Conservation (phyloP, 2,329 filamentous ascomycete species). For the Monilinia fructigena region DNA sequence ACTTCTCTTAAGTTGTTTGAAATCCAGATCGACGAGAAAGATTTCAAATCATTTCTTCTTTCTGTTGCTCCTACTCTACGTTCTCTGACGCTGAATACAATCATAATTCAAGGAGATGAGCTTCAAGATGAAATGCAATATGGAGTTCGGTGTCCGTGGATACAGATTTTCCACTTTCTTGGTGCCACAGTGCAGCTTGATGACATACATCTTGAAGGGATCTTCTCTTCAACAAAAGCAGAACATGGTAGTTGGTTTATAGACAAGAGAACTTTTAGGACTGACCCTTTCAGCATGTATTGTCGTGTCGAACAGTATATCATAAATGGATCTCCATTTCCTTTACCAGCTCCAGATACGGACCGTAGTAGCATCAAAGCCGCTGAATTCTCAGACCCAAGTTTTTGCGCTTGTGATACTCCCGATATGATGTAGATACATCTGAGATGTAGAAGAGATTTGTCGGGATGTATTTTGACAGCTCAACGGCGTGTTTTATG, state of each 20-base stretch:
- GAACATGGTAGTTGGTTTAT: too few species aligned
- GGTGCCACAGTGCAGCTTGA: background rate
- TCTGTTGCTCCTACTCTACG: background rate
- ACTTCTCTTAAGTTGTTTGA: background rate
- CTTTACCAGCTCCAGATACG: background rate
- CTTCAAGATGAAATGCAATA: background rate
- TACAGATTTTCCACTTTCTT: background rate
- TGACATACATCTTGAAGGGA: background rate
- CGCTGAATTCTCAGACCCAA: background rate
- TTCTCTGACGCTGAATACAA: background rate
- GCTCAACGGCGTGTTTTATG: too few species aligned
- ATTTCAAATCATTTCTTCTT: background rate
- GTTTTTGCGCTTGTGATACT: background rate
- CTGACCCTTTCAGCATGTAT: background rate
- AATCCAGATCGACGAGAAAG: background rate
- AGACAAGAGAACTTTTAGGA: background rate
- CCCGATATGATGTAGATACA: too few species aligned
- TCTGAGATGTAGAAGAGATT: too few species aligned
- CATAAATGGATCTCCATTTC: background rate
- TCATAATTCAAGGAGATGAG: background rate
- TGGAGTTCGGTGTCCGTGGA: background rate
- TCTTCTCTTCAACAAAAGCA: background rate
- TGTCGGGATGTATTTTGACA: background rate
- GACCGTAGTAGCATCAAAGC: background rate
- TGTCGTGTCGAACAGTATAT: background rate